phyloP scores from a whole-genome alignment of 495 filamentous ascomycete genomes.

The Aspergillus sclerotiicarbonarius region DNA sequence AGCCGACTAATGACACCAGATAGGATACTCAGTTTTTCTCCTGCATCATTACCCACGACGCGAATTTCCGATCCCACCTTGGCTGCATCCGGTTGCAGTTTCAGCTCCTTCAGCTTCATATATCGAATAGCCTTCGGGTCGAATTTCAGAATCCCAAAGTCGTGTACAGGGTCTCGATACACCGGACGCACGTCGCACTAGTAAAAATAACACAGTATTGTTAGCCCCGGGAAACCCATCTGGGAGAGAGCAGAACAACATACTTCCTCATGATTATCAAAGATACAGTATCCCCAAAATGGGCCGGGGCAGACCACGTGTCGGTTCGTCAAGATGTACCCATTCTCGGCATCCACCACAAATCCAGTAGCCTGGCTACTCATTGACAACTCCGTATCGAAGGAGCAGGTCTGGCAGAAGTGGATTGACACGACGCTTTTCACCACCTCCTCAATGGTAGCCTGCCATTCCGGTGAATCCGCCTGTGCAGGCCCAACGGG shows the following conservation, averaged over 20 bases:
- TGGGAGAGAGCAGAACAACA: conserved; percentile 11
- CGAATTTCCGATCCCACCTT: conserved; percentile 90
- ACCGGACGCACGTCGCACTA: conserved; percentile 96
- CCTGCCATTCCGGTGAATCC: conserved; percentile 95
- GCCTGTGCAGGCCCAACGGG: conserved; percentile 53
- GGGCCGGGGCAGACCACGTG: conserved; percentile 97
- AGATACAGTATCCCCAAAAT: conserved; percentile 96
- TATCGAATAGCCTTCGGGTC: conserved; percentile 95
- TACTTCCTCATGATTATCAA: conserved; percentile 95
- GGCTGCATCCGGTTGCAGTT: conserved; percentile 82
- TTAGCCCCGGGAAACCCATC: neutral
- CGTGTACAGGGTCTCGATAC: conserved; percentile 97
- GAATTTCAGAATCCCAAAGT: conserved; percentile 96
- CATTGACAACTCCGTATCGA: conserved; percentile 91
- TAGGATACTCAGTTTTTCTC: conserved; percentile 96
- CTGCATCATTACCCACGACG: conserved; percentile 97
- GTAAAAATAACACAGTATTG: conserved; percentile 1
- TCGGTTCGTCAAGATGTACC: conserved; percentile 85
- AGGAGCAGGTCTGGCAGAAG: conserved; percentile 97
- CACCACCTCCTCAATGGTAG: conserved; percentile 90
- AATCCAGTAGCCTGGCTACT: conserved; percentile 96
- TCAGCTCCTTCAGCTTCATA: conserved; percentile 79
- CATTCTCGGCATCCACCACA: conserved; percentile 92
- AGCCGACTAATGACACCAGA: conserved; percentile 96
- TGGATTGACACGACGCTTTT: conserved; percentile 93